A percentile compares a stretch with the other conserved stretches of the same genome.
These are phyloP conservation scores for Lonicera japonica DNA, from an alignment of 129 eudicot species.

Conservation along the genomic window DNA sequence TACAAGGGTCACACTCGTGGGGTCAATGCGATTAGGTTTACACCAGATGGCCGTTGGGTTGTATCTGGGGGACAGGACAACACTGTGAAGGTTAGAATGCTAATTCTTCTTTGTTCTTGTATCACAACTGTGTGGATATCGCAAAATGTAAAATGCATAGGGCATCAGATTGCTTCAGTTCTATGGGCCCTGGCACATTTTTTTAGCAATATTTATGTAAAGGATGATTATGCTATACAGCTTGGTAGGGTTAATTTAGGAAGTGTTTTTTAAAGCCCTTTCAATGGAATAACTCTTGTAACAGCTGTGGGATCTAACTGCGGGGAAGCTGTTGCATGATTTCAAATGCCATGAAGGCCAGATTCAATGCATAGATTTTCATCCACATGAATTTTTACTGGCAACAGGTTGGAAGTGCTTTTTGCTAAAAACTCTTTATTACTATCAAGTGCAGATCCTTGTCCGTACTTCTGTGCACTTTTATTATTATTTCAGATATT, in stretches of 20 bases:
- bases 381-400: conserved; percentile 93
- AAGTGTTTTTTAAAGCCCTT: conserved; percentile 7
- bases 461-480: neutral
- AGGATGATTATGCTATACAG: neutral
- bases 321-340: conserved; percentile 91
- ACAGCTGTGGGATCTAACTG: conserved; percentile 99
- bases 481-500: no score
- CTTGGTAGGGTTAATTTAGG: neutral
- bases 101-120: conserved; percentile 11
- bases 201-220: neutral
- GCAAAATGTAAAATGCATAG: no score
- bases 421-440: neutral
- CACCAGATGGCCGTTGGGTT: conserved; percentile 99
- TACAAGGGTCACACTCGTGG: conserved; percentile 98
- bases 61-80: conserved; percentile 99
- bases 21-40: conserved; percentile 86
- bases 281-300: conserved; percentile 4
- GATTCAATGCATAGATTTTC: conserved; percentile 91
- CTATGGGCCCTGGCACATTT: neutral
- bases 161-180: neutral
- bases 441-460: neutral
- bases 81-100: conserved; percentile 66
- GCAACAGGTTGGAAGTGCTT: conserved; percentile 68
- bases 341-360: conserved; percentile 96
- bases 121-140: conserved; percentile 11